Evolutionary conservation across 2,329 filamentous ascomycete species (phyloP), one percentile per base, ranked within the genome.

Genomic region (Phaeosphaeria sp.): DNA sequence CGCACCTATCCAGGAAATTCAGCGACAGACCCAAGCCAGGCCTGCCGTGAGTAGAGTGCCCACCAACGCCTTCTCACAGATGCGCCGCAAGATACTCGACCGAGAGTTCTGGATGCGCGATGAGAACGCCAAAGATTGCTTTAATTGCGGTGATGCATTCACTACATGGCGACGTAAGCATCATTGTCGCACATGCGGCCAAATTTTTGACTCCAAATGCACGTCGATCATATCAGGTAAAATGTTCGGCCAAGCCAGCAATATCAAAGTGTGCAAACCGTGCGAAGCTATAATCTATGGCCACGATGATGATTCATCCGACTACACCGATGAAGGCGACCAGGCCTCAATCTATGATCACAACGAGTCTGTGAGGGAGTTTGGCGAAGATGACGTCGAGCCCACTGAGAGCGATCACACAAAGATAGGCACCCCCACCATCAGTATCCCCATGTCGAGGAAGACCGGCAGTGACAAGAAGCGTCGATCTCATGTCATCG

Each of bases 21-120:
- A 69, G 46, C 67, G 67, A 13, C 65, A 66, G 23, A 54, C 57
- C 7, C 62, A 66, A 11, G 50, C 56, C 5, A 64, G 56, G 4
- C 58, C 67, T 21, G 74, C 72, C 6, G 57, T 59, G 30, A 69
- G 75, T 55, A 77, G 78, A 60, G 73, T 84, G 53, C 79, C 81
- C 15, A 72, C 64, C 21, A 73, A 61, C 36, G 64, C 72, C 3
- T 69, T 76, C 27, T 71, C 76, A 50, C 89, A 90, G 66, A 90
- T 97, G 82, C 88, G 90, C 61, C 91, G 92, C 69, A 93, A 94
- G 71, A 89, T 99, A 7, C 80, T 98, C 46, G 96, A 91, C 74
- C 95, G 93, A 71, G 93, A 98, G 67, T 98, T 97, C 68, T 98
- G 94, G 95, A 99, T 99, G 95, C 91, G 93, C 58, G 95, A 99